Evolutionary conservation across 1,284 basidiomycete genomes (phyloP), one percentile per base, ranked within the genome.

Genomic region (Sanghuangporus sanghuang): DNA sequence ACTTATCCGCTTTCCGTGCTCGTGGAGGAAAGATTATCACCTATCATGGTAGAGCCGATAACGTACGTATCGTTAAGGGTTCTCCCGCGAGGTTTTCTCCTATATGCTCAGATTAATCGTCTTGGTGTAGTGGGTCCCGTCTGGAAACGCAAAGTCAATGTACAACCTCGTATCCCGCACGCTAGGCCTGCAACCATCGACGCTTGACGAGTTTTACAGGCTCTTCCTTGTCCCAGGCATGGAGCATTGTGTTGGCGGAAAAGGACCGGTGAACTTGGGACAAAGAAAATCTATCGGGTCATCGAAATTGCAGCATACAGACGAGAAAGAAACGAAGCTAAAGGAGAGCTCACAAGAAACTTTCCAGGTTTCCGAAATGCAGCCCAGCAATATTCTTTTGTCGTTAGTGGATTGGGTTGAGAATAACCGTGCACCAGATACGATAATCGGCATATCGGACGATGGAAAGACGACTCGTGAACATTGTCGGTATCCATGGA

Each of bases 341-440:
- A 32, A 32, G 27, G 27, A 32, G 27, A 27, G 7, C 2, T 27
- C 12, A 3, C 14, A 48, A 3, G 11, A 23, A 32, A 21, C 7
- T 36, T 42, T 9, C 11, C 59, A 44, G 35, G n/a, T 14, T 12
- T 2, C 11, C 12, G 42, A 6, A 44, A n/a, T 0, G n/a, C 42
- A 52, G 21, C 49, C 49, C 55, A 72, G 76, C 65, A 76, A 79
- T 66, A 70, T 78, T 39, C 65, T 78, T 11, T 67, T 75, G 0
- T 76, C 77, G 14, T 71, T 79, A 42, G 73, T 78, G 9, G 69
- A 71, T 32, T 80, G 79, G 79, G 76, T 79, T 6, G 79, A 80
- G 64, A 62, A 72, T 1, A 75, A 72, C 6, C 62, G 69, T 21
- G 72, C 74, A 0, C 77, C 78, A 8, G 73, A 73, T 14, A 68